Evolutionary conservation across 306 rosid species (phyloP).

Genomic region (Fagus sylvatica): DNA sequence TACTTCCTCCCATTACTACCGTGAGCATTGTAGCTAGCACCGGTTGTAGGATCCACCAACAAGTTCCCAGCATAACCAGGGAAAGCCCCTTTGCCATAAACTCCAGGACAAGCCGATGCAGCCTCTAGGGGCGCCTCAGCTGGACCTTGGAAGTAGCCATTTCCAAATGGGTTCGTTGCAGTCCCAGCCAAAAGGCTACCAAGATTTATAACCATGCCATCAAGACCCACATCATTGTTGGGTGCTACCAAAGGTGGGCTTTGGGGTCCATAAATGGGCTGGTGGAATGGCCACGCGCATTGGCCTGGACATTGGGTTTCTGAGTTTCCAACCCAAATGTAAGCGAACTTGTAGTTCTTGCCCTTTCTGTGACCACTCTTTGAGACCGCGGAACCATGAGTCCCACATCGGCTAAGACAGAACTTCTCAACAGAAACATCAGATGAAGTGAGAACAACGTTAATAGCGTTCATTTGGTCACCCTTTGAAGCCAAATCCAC

Average conservation of each 20-base stretch:
- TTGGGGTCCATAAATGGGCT: conserved; percentile 70
- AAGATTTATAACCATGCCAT: conserved; percentile 65
- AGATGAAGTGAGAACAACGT: conserved; percentile 68
- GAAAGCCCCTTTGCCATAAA: conserved; percentile 67
- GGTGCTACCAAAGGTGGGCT: conserved; percentile 52
- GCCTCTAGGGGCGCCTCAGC: conserved; percentile 65
- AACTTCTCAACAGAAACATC: conserved; percentile 73
- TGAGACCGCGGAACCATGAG: conserved; percentile 54
- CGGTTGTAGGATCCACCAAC: conserved; percentile 46
- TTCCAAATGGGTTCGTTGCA: conserved; percentile 76
- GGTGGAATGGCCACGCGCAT: conserved; percentile 78
- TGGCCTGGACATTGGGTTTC: conserved; percentile 75
- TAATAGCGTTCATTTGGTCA: conserved; percentile 53
- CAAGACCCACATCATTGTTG: conserved; percentile 68
- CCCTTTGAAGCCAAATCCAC: conserved; percentile 61
- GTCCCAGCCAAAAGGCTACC: conserved; percentile 73
- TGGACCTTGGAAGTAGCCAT: conserved; percentile 68
- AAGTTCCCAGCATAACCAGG: conserved; percentile 70
- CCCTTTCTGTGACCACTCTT: conserved; percentile 22
- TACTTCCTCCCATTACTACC: conserved; percentile 62
- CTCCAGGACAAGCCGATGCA: conserved; percentile 65
- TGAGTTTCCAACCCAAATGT: conserved; percentile 80
- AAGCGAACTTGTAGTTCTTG: conserved; percentile 56
- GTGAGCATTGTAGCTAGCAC: conserved; percentile 70
- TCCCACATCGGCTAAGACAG: conserved; percentile 70